phyloP scores from a whole-genome alignment of 23 red algal genomes.

The Gracilariopsis chorda region DNA sequence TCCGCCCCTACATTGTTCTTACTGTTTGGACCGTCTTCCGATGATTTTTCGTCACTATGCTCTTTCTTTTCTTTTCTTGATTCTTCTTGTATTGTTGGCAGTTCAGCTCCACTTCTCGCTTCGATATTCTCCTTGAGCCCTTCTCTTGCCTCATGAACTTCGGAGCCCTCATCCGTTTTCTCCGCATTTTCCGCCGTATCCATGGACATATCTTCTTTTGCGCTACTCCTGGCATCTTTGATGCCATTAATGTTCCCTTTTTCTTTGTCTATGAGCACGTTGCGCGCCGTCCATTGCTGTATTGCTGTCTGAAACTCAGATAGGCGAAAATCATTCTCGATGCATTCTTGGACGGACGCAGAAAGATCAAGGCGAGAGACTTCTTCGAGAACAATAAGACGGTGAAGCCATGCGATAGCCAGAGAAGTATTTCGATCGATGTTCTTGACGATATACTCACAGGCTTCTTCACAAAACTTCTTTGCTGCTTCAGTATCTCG shows the following conservation, averaged over 20 bases:
- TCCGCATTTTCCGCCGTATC: not conserved
- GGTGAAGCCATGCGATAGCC: slow-evolving; percentile 71
- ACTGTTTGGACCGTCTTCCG: not conserved
- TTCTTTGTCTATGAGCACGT: not conserved
- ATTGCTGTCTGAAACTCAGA: not conserved
- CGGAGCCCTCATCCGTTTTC: not conserved
- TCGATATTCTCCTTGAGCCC: no score
- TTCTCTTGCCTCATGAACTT: no score
- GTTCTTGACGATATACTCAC: slow-evolving; percentile 51
- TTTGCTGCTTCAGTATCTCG: not conserved
- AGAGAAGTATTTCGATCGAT: slow-evolving; percentile 18
- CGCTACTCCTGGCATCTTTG: not conserved
- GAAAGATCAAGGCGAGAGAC: not conserved
- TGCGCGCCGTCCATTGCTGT: not conserved
- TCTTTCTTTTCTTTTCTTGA: not conserved
- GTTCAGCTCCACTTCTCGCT: no score
- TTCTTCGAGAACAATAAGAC: slow-evolving; percentile 12
- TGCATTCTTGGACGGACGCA: not conserved
- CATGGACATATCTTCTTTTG: not conserved
- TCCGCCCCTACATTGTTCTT: not conserved
- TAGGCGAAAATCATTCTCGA: not conserved
- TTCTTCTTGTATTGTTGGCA: not conserved
- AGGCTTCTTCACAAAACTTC: slow-evolving; percentile 63
- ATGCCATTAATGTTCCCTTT: not conserved
- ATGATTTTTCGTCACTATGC: not conserved